A percentile compares a stretch with the other conserved stretches of the same genome.
Conservation (phyloP, 306 rosid species). For the Senna siamea region DNA sequence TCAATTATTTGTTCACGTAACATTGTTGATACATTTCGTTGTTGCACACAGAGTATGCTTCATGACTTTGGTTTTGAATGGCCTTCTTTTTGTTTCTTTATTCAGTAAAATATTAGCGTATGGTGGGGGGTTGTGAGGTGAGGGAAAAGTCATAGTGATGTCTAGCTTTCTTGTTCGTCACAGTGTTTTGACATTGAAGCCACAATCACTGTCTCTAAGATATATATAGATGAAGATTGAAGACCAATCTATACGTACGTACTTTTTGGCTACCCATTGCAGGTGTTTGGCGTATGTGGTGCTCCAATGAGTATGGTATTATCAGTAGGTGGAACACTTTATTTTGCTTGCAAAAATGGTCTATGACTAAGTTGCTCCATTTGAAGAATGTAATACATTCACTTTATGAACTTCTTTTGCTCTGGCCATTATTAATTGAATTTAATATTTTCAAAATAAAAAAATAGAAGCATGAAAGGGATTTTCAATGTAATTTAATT, state of each 20-base stretch:
- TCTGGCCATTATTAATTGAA: too few relatives aligned
- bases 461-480: too few relatives aligned
- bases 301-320: not conserved
- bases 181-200: constrained; percentile 4
- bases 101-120: not conserved
- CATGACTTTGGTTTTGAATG: not conserved
- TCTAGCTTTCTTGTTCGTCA: constrained; percentile 2
- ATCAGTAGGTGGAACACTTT: not conserved
- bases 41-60: not conserved
- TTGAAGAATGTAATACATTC: too few relatives aligned
- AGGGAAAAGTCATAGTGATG: too few relatives aligned
- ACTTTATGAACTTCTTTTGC: too few relatives aligned
- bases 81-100: not conserved
- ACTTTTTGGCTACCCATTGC: too few relatives aligned
- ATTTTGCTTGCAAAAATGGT: not conserved
- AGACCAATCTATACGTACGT: too few relatives aligned
- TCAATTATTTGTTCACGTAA: not conserved
- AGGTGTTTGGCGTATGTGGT: too few relatives aligned
- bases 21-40: not conserved
- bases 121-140: not conserved
- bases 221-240: too few relatives aligned
- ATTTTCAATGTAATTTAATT: too few relatives aligned
- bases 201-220: not conserved
- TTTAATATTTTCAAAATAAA: too few relatives aligned
- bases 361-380: not conserved